Conservation (phyloP, 306 rosid species). For the Calophaca sinica region DNA sequence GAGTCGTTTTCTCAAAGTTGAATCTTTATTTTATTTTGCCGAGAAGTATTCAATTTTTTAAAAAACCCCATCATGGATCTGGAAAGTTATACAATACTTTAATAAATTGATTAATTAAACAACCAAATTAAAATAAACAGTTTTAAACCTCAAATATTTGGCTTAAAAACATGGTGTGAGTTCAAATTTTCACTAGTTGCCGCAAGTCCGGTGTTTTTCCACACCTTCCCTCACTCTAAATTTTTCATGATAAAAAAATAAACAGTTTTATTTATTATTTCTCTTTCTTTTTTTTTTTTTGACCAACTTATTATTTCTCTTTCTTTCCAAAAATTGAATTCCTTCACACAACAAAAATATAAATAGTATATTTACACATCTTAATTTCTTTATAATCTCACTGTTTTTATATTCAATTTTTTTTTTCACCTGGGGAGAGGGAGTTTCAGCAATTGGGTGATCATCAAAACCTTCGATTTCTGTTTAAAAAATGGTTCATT, state of each 20-base stretch:
- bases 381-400: not conserved
- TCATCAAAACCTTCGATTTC: constrained; percentile 32
- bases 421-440: constrained; percentile 4
- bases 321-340: not conserved
- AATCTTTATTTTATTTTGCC: constrained; percentile 42
- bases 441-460: constrained; percentile 45
- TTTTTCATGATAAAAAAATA: too few species aligned
- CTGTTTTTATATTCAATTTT: not conserved
- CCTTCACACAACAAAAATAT: constrained; percentile 13
- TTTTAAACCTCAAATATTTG: too few species aligned
- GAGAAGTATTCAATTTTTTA: too few species aligned
- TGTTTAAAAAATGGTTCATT: constrained; percentile 49
- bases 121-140: not conserved
- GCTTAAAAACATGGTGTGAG: too few species aligned
- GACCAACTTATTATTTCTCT: not conserved
- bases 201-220: too few species aligned
- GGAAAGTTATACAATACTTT: constrained; percentile 40
- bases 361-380: not conserved
- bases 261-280: too few species aligned
- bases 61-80: constrained; percentile 48
- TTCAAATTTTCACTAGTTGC: too few species aligned
- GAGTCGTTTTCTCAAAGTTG: constrained; percentile 50
- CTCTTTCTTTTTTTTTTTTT: too few species aligned
- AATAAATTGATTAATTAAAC: not conserved
- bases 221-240: too few species aligned